phyloP scores from a whole-genome alignment of 164 flowering plant species.

The Buxus sempervirens region DNA sequence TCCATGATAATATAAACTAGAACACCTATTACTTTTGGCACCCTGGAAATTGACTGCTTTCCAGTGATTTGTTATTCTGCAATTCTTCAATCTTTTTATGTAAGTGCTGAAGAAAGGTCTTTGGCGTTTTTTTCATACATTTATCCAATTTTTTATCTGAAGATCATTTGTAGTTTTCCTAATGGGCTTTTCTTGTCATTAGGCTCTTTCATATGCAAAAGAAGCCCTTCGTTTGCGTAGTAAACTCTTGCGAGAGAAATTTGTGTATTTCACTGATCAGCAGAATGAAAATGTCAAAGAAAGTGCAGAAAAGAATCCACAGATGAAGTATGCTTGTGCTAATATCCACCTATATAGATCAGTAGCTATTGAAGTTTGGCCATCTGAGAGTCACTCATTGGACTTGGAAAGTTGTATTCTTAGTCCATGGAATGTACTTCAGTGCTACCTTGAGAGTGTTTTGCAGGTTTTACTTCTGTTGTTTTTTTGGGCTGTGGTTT shows the following conservation, averaged over 20 bases:
- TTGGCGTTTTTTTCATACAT: too few species aligned
- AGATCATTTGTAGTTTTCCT: too few species aligned
- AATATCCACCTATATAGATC: slow-evolving; percentile 38
- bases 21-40: neutral
- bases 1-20: neutral
- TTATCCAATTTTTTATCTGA: too few species aligned
- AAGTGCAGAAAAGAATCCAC: slow-evolving; percentile 22
- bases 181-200: too few species aligned
- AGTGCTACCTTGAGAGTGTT: slow-evolving; percentile 80
- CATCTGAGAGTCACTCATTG: slow-evolving; percentile 22
- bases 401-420: slow-evolving; percentile 37
- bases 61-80: neutral
- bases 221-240: slow-evolving; percentile 33
- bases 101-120: too few species aligned
- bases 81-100: too few species aligned
- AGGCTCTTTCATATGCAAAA: too few species aligned
- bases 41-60: neutral
- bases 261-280: slow-evolving; percentile 41
- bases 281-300: slow-evolving; percentile 25
- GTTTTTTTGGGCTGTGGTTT: slow-evolving; percentile 1
- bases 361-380: slow-evolving; percentile 49
- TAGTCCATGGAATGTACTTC: slow-evolving; percentile 88
- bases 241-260: slow-evolving; percentile 60
- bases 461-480: slow-evolving; percentile 57
- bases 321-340: slow-evolving; percentile 19